phyloP scores from a whole-genome alignment of 177 flowering plant species.

The Telopea speciosissima region DNA sequence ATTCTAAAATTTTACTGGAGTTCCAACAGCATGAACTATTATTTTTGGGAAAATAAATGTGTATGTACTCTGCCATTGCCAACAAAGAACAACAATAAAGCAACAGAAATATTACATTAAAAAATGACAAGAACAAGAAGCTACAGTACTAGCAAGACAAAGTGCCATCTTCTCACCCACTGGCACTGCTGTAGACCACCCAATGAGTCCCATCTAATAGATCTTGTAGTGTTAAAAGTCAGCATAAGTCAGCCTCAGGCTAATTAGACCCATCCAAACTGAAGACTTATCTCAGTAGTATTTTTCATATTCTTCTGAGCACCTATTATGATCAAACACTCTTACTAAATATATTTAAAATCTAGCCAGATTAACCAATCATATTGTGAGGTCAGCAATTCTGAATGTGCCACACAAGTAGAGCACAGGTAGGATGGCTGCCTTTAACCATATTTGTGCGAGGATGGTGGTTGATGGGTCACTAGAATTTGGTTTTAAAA shows the following conservation, averaged over 20 bases:
- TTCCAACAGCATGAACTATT: neutral
- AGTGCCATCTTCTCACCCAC: neutral
- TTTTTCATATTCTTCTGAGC: neutral
- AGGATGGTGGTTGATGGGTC: too few species aligned
- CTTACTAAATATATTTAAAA: neutral
- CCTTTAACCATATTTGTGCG: too few species aligned
- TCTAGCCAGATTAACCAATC: neutral
- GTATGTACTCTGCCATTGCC: neutral
- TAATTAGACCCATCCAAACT: too few species aligned
- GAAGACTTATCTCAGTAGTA: neutral
- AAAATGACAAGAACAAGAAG: neutral
- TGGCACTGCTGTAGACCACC: neutral
- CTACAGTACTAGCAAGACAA: neutral
- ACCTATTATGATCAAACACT: neutral
- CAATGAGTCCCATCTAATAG: neutral
- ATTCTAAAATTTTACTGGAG: slow-evolving; percentile 2
- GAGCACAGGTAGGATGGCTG: neutral
- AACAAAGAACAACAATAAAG: neutral
- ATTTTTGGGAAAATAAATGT: neutral
- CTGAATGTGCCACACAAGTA: neutral
- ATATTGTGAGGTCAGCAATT: neutral
- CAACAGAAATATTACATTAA: neutral
- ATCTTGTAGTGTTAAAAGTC: neutral
- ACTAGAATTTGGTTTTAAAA: too few species aligned
- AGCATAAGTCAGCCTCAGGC: too few species aligned